These are phyloP conservation scores for Teunomyces lycoperdinae DNA, from an alignment of 805 yeast species.

Conservation along the genomic window DNA sequence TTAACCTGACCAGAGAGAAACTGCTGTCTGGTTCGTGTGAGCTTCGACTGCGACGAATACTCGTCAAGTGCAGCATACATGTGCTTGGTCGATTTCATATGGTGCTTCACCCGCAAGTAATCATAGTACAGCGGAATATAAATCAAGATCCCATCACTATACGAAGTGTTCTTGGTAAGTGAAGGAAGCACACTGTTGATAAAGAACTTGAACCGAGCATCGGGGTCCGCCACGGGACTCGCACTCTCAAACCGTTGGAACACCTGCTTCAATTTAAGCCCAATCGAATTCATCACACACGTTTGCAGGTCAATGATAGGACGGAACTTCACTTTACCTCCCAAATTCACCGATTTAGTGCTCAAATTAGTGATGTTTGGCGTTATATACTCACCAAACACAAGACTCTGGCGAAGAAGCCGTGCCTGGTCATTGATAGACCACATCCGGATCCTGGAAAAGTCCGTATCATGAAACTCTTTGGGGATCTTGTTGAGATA, in stretches of 20 bases:
- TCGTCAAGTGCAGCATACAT: slow-evolving; percentile 77
- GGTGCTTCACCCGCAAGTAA: slow-evolving; percentile 72
- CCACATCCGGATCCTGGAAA: slow-evolving; percentile 90
- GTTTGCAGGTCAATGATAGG: slow-evolving; percentile 40
- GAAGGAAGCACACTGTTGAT: slow-evolving; percentile 71
- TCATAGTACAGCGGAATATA: slow-evolving; percentile 87
- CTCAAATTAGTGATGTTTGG: slow-evolving; percentile 73
- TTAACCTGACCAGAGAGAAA: slow-evolving; percentile 63
- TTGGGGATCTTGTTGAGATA: slow-evolving; percentile 76
- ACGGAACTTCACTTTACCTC: slow-evolving; percentile 61
- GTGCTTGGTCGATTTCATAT: slow-evolving; percentile 61
- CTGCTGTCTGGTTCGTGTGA: slow-evolving; percentile 65
- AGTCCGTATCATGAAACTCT: slow-evolving; percentile 77
- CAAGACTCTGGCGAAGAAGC: slow-evolving; percentile 71
- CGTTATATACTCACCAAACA: slow-evolving; percentile 71
- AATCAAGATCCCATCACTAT: slow-evolving; percentile 72
- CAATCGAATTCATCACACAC: slow-evolving; percentile 62
- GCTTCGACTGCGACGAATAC: slow-evolving; percentile 69
- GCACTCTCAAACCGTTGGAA: slow-evolving; percentile 67
- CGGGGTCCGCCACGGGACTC: slow-evolving; percentile 66
- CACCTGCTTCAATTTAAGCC: slow-evolving; percentile 62
- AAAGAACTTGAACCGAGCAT: slow-evolving; percentile 78
- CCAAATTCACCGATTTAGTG: slow-evolving; percentile 51
- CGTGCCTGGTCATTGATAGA: slow-evolving; percentile 78
- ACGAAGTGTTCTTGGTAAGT: slow-evolving; percentile 55